Evolutionary conservation across 2,329 filamentous ascomycete genomes (phyloP), one percentile per base, ranked within the genome.

Genomic region (Penicillium italicum): DNA sequence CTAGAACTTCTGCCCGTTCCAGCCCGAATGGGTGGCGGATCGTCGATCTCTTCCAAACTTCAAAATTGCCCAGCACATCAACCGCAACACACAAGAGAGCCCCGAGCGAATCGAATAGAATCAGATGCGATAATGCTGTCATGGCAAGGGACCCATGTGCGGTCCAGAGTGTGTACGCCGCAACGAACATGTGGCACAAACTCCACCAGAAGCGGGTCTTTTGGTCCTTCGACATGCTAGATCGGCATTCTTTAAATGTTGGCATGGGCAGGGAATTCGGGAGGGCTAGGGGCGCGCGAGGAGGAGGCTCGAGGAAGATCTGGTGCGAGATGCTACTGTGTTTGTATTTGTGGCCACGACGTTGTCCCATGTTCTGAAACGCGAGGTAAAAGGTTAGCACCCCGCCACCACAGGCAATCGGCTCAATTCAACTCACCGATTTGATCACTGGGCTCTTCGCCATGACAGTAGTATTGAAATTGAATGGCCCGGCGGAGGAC

Each of bases 261-360:
- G 94, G 94, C 36, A 97, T 88, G 0, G 94, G 94, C 0, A 99
- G 83, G 31, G 92, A 96, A 53, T 92, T 91, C 1, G 94, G 94
- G 0, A 99, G 84, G 36, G 93, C 89, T 24, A 96, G 84, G 4
- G 94, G 93, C 0, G 92, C 88, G 50, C 92, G 84, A 5, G 85
- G 88, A 0, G 91, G 87, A 7, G 94, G 94, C 72, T 97, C 91
- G 65, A 95, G 90, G 74, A 97, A 96, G 74, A 97, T 95, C 74
- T 97, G 92, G 72, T 97, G 92, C 20, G 90, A 96, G 55, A 99
- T 88, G 71, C 90, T 96, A 72, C 90, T 95, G 77, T 97, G 93
- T 72, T 97, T 96, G 81, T 99, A 99, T 72, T 94, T 91, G 78
- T 99, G 94, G 60, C 94, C 94, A 58, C 93, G 88, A 62, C 94